Conservation (phyloP, 306 rosid species). For the Fragaria iinumae region DNA sequence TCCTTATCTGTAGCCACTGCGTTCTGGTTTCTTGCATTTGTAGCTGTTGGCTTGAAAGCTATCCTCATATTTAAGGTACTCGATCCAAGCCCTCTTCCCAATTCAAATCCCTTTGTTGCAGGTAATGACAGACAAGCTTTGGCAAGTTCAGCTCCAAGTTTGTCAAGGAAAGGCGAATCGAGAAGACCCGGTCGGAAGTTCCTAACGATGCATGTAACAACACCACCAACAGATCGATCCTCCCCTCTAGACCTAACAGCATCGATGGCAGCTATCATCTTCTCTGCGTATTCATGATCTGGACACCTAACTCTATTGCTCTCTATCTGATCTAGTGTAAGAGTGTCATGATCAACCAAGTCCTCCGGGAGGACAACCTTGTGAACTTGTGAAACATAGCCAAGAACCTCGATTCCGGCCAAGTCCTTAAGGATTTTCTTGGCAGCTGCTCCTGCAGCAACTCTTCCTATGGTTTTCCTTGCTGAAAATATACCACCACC, state of each 20-base stretch:
- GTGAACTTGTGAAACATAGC: slow-evolving; percentile 93
- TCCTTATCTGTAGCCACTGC: slow-evolving; percentile 83
- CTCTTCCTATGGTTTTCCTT: slow-evolving; percentile 95
- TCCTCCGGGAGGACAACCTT: slow-evolving; percentile 70
- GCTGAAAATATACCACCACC: slow-evolving; percentile 97
- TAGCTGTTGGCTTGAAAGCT: slow-evolving; percentile 93
- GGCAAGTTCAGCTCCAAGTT: slow-evolving; percentile 89
- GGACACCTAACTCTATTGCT: slow-evolving; percentile 93
- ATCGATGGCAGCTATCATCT: slow-evolving; percentile 88
- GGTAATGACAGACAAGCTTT: slow-evolving; percentile 87
- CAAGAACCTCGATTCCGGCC: slow-evolving; percentile 80
- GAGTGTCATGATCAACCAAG: slow-evolving; percentile 46
- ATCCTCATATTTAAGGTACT: slow-evolving; percentile 82
- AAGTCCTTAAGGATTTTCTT: slow-evolving; percentile 75
- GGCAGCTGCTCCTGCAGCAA: slow-evolving; percentile 94
- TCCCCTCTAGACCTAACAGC: slow-evolving; percentile 74
- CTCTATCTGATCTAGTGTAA: slow-evolving; percentile 84
- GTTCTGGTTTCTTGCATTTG: slow-evolving; percentile 68
- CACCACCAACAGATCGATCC: slow-evolving; percentile 67
- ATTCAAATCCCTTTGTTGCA: slow-evolving; percentile 89
- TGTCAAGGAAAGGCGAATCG: slow-evolving; percentile 91
- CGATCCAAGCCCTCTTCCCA: slow-evolving; percentile 80
- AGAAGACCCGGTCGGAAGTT: slow-evolving; percentile 75
- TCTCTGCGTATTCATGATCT: slow-evolving; percentile 85
- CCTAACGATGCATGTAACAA: slow-evolving; percentile 85